Base-by-base conservation (phyloP, 1,284 basidiomycete species). In the Ceratobasidium sp. region DNA sequence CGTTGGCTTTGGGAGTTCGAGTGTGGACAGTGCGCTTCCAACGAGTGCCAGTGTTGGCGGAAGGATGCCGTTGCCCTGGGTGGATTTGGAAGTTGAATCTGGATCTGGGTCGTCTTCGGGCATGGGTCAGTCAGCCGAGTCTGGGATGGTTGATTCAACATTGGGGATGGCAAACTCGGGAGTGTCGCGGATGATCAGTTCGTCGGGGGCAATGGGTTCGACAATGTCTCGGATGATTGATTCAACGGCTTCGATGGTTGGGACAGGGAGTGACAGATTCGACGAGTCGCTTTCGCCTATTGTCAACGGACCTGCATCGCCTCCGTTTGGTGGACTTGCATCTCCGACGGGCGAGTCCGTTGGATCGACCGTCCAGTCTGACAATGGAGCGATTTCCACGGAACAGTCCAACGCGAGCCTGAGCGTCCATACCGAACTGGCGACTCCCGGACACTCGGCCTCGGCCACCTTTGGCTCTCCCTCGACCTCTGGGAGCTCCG, bases 21-120 rank as follows among this genome's bases (percentile, higher is more conserved):
- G 64, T 52, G 64, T 69, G 32, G 64, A 69, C 28, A 55, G 50
- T 16, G 64, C 64, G 8, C 43, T 69, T n/a, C 64, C 64, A 8
- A 18, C 50, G 6, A 57, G 52, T n/a, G 23, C 21, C 9, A 10
- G 21, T 45, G 64, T 32, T 39, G 21, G 30, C 34, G 23, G 26
- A 14, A 32, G 64, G 16, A 34, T 53, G 34, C 64, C 64, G 52
- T 30, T 69, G 36, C 64, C 64, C 16, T 57, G 52, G 64, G 64
- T 69, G 8, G 64, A 69, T 43, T 41, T 69, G 18, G 64, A 69
- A 39, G 18, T 26, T 4, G 64, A 69, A 32, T 30, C 28, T 55
- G 53, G 28, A 14, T 30, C n/a, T 16, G 23, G 28, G 28, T 55
- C 53, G 53, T 55, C 53, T 30, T 55, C 28, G 28, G 53, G 53